Evolutionary conservation across 768 basidiomycete species (phyloP).

Genomic region (Sistotremastrum niveocremeum): DNA sequence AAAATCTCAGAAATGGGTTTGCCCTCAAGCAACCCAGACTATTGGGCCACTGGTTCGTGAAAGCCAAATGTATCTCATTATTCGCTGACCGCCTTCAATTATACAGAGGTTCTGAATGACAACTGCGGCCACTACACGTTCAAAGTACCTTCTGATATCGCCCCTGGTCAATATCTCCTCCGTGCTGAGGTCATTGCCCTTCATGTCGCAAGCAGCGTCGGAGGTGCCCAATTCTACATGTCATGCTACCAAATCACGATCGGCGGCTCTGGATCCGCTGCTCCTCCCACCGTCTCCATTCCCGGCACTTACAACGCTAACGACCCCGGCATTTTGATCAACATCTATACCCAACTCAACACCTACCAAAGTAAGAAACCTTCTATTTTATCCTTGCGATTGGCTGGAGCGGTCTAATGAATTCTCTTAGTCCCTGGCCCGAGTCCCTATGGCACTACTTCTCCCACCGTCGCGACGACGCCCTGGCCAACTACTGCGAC

Average conservation of each 20-base stretch:
- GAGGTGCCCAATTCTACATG: constrained; percentile 74
- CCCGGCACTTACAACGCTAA: constrained; percentile 62
- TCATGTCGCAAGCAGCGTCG: constrained; percentile 40
- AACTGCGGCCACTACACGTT: constrained; percentile 44
- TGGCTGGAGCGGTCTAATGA: not conserved
- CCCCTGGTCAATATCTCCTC: constrained; percentile 59
- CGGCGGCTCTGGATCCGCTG: constrained; percentile 38
- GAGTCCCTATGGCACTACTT: constrained; percentile 32
- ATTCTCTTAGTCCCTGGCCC: constrained; percentile 30
- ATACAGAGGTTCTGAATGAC: constrained; percentile 23
- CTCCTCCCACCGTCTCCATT: constrained; percentile 42
- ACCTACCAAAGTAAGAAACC: constrained; percentile 25
- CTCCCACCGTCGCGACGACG: constrained; percentile 28
- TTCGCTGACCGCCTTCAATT: not conserved
- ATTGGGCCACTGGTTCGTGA: constrained; percentile 24
- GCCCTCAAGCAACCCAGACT: constrained; percentile 32
- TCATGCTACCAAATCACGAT: constrained; percentile 45
- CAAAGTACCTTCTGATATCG: constrained; percentile 32
- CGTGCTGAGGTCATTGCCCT: constrained; percentile 70
- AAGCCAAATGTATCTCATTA: not conserved
- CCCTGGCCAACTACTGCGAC: constrained; percentile 33
- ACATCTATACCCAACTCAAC: constrained; percentile 30
- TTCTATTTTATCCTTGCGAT: not conserved
- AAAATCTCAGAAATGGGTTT: constrained; percentile 37
- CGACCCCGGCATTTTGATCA: constrained; percentile 58